Conservation (phyloP, 192 early-diverging fungal species). For the Coemansia sp. region DNA sequence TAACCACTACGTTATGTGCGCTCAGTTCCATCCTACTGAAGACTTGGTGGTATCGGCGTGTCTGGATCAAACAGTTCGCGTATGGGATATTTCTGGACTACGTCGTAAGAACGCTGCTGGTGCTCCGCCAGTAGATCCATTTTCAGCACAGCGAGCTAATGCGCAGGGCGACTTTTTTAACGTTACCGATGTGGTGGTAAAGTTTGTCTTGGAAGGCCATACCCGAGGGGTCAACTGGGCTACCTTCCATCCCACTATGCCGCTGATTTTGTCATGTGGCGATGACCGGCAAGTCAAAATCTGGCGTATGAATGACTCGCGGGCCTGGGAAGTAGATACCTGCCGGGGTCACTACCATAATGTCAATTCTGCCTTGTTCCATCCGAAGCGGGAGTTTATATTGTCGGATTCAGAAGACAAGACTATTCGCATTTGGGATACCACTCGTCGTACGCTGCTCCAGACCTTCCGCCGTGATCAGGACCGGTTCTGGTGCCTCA, state of each 20-base stretch:
- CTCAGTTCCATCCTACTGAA: conserved; percentile 97
- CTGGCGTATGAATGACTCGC: conserved; percentile 98
- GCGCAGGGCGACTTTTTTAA: conserved; percentile 95
- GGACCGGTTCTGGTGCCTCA: conserved; percentile 95
- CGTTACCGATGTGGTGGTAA: conserved; percentile 92
- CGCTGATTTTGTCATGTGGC: conserved; percentile 93
- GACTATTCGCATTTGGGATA: conserved; percentile 98
- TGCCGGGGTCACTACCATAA: conserved; percentile 99
- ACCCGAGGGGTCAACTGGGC: conserved; percentile 98
- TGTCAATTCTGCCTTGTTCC: conserved; percentile 90
- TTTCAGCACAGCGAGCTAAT: conserved; percentile 46
- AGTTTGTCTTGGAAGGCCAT: conserved; percentile 98
- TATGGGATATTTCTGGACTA: conserved; percentile 98
- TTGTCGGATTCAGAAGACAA: conserved; percentile 94
- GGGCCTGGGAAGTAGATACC: conserved; percentile 99
- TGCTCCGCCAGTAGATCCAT: conserved; percentile 42
- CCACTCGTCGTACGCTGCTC: conserved; percentile 88
- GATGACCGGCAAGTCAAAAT: conserved; percentile 98
- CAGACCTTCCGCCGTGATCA: conserved; percentile 97
- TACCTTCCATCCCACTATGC: conserved; percentile 93
- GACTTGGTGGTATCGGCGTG: conserved; percentile 95
- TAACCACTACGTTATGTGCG: conserved; percentile 98
- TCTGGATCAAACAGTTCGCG: conserved; percentile 94
- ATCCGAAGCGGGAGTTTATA: conserved; percentile 94
- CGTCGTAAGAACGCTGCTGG: conserved; percentile 54